A percentile compares a stretch with the other conserved stretches of the same genome.
These are phyloP conservation scores for Naganishia friedmannii DNA, from an alignment of 768 basidiomycete species.

Conservation along the genomic window DNA sequence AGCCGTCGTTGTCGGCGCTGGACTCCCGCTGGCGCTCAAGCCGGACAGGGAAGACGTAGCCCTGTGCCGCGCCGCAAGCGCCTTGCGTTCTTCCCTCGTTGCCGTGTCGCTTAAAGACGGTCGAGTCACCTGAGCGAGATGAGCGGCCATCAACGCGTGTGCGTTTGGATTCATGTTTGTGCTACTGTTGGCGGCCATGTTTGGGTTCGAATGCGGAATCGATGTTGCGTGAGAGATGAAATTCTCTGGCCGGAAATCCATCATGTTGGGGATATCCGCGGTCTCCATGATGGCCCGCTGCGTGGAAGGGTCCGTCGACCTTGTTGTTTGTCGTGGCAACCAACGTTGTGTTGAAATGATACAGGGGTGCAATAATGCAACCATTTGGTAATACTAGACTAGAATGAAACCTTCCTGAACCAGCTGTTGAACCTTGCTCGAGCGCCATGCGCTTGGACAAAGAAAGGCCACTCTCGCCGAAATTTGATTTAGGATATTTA, in stretches of 20 bases:
- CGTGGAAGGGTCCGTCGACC: no score
- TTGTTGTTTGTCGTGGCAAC: no score
- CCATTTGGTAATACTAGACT: no score
- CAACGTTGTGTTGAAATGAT: neutral
- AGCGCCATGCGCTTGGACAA: slow-evolving; percentile 1
- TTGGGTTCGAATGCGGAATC: neutral
- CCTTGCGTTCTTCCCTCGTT: neutral
- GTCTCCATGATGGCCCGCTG: no score
- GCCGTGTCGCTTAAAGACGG: neutral
- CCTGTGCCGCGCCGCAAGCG: neutral
- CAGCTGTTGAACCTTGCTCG: neutral
- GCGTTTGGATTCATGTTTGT: no score
- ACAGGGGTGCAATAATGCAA: no score
- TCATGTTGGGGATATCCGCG: no score
- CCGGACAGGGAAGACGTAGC: neutral
- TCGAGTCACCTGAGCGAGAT: slow-evolving; percentile 1
- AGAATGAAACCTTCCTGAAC: neutral
- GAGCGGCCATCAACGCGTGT: neutral
- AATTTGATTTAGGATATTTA: no score
- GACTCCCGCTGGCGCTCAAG: neutral
- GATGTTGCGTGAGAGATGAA: neutral
- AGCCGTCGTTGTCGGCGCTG: neutral
- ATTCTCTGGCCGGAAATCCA: neutral
- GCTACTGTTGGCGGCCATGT: neutral
- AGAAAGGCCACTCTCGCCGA: neutral